Evolutionary conservation across 2,329 filamentous ascomycete species (phyloP).

Genomic region (Alternaria brassicae): DNA sequence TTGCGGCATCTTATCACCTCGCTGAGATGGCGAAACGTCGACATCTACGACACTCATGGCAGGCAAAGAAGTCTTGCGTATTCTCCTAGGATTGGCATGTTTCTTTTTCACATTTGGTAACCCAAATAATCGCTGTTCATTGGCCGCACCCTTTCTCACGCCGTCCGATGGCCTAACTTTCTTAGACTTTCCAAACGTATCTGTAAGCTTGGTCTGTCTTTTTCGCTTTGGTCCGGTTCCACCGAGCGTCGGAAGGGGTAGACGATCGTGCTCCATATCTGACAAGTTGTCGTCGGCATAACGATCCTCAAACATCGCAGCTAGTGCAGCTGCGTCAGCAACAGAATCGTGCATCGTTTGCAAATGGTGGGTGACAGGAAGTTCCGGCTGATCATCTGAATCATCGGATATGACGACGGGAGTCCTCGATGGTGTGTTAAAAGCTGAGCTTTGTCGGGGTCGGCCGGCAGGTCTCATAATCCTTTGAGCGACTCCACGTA

Average conservation of each 20-base stretch:
- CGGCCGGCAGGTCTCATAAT: slow-evolving; percentile 25
- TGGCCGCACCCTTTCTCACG: not conserved
- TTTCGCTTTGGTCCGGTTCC: slow-evolving; percentile 35
- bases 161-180: slow-evolving; percentile 19
- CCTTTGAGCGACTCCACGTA: slow-evolving; percentile 45
- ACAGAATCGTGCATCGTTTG: slow-evolving; percentile 28
- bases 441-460: not conserved
- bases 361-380: slow-evolving; percentile 4
- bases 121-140: slow-evolving; percentile 1
- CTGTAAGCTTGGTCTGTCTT: slow-evolving; percentile 49
- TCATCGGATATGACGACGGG: slow-evolving; percentile 47
- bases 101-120: slow-evolving; percentile 8
- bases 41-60: slow-evolving; percentile 62
- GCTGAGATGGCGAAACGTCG: slow-evolving; percentile 41
- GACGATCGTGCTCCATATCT: slow-evolving; percentile 55
- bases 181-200: slow-evolving; percentile 39
- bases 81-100: slow-evolving; percentile 17
- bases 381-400: slow-evolving; percentile 34
- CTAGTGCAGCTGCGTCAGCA: slow-evolving; percentile 28
- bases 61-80: slow-evolving; percentile 27
- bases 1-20: slow-evolving; percentile 52
- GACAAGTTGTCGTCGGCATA: slow-evolving; percentile 44
- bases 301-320: slow-evolving; percentile 34
- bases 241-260: slow-evolving; percentile 47
- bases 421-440: slow-evolving; percentile 21